Base-by-base conservation (phyloP, 148 eudicot species). In the Silene conica region DNA sequence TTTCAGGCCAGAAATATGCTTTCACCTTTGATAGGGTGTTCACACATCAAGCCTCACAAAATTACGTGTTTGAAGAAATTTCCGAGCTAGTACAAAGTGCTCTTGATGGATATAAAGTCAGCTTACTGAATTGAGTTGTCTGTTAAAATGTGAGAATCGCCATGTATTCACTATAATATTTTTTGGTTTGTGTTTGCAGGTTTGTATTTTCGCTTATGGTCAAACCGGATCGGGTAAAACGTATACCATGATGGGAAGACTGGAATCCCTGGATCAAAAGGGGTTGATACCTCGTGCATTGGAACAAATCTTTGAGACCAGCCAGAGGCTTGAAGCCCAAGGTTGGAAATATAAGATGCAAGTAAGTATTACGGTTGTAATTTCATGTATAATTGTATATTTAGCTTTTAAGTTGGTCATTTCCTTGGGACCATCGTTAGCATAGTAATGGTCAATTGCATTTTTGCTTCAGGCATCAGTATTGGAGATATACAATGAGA, bases 191-290 rank as follows among this genome's bases (percentile, higher is more conserved):
- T n/a, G n/a, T n/a, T n/a, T 4, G 72, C 77, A 90, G 96, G 96
- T 90, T 21, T 90, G 92, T 70, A 88, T 90, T 60, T 90, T 90
- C 78, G 92, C 96, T 21, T 90, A 90, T 72, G 96, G 96, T 34
- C 96, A 90, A 72, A 90, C 96, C 6, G 96, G 96, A 7, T 90
- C 96, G 0, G 96, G 96, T 13, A 90, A 90, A 73, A 90, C 92
- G 0, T 87, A 87, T 73, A 90, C 92, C 50, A 88, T 90, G 96
- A 90, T 90, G 96, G 96, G 96, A 18, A 74, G 83, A 60, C 96
- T 92, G 5, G 90, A 88, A 70, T 78, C 83, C 67, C 55, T 69
- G 21, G 84, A 85, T 55, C 86, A 88, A 71, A 90, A 90, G 82
- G 96, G 96, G 11, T 77, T 90, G 15, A 90, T 90, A 77, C 96